phyloP scores from a whole-genome alignment of 129 eudicot genomes.

The Flaveria robusta region DNA sequence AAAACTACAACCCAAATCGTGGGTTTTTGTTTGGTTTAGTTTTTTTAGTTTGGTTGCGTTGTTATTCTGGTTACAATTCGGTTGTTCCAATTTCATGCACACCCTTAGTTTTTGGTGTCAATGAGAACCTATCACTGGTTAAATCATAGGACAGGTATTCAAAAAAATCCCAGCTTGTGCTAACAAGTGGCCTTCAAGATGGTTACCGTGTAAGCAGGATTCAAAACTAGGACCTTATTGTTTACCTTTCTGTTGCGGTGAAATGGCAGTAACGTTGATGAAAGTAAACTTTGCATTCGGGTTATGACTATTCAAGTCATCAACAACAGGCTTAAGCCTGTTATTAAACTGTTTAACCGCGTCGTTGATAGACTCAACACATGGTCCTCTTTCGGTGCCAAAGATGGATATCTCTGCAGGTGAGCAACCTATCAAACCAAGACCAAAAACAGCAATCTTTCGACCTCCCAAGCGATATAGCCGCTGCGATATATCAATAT shows the following conservation, averaged over 20 bases:
- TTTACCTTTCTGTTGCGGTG: constrained; percentile 29
- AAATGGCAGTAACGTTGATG: constrained; percentile 32
- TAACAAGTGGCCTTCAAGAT: too few species aligned
- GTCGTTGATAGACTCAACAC: constrained; percentile 32
- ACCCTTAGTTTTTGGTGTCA: too few species aligned
- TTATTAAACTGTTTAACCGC: constrained; percentile 39
- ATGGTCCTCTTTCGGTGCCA: constrained; percentile 21
- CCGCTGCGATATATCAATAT: constrained; percentile 18
- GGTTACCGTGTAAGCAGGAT: too few species aligned
- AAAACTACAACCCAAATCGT: too few species aligned
- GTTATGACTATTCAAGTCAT: constrained; percentile 31
- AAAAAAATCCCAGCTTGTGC: too few species aligned
- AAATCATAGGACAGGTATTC: too few species aligned
- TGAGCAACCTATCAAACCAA: constrained; percentile 46
- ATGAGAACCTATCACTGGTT: too few species aligned
- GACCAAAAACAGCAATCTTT: constrained; percentile 46
- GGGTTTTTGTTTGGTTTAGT: too few species aligned
- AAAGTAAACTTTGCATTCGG: constrained; percentile 40
- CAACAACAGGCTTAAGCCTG: constrained; percentile 43
- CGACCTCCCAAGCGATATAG: constrained; percentile 50
- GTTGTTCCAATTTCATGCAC: too few species aligned
- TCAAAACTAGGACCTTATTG: not conserved
- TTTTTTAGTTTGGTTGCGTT: too few species aligned
- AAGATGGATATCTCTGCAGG: constrained; percentile 32
- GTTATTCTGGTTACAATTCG: too few species aligned